Base-by-base conservation (phyloP, 192 early-diverging fungal species). In the Dissophora ornata region DNA sequence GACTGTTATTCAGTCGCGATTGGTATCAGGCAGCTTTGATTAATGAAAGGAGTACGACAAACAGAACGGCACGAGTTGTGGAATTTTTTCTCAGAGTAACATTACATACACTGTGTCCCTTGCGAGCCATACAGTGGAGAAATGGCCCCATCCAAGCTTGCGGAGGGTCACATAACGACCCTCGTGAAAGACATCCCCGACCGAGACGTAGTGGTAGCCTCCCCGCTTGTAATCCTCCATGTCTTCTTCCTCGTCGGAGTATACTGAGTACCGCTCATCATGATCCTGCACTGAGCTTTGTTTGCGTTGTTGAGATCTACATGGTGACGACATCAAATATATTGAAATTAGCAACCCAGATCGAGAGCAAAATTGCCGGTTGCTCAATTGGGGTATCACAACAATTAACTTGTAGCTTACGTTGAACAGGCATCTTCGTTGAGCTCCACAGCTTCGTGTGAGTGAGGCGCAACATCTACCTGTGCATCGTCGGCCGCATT, bases 131-230 rank as follows among this genome's bases (percentile, higher is more conserved):
- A 99, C 97, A 0, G 97, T 99, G n/a, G 95, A 96, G 66, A 99
- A 99, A 60, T 99, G 97, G 26, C 97, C 97, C 97, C 97, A 99
- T 18, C 97, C 97, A 36, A 99, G 89, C 79, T 99, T 99, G 52
- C 96, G 89, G 45, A 97, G 71, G 26, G 98, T 87, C 26, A 79
- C 83, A 85, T 99, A 99, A n/a, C 92, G 88, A 15, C 87, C 85
- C 9, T 91, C 87, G 52, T 93, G 88, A 62, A 93, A 97, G 11
- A 55, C 58, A 66, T 99, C 97, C 11, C 93, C 95, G 33, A 96
- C 84, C 48, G 89, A 85, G 36, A 97, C 88, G 1, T 95, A 93
- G 64, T 99, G 96, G 81, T 99, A 99, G 1, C 97, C 97, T 62
- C 97, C 96, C 81, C 92, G 91, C 71, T 90, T 85, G 81, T 97